Percentiles rank a stretch among this genome's conserved stretches.
Conservation (phyloP, 108 stramenopile genomes). For the Aurantiochytrium sp. region DNA sequence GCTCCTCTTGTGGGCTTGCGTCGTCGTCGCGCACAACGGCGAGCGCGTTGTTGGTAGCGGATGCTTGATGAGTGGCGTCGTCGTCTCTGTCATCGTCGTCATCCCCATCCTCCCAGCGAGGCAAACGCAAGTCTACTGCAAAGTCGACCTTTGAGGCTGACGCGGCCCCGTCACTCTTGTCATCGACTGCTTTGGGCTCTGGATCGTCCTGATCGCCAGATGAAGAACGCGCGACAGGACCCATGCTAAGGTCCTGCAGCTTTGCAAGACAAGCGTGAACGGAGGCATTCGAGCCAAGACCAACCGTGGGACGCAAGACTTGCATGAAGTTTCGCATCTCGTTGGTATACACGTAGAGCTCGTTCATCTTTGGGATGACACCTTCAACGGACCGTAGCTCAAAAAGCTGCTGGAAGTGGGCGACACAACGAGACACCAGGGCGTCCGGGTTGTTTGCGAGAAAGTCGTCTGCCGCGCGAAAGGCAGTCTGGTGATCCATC, state of each 20-base stretch:
- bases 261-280: conserved; percentile 1
- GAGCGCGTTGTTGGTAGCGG: too few relatives aligned
- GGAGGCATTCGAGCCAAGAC: not conserved
- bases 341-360: conserved; percentile 27
- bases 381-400: conserved; percentile 24
- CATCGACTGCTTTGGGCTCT: too few relatives aligned
- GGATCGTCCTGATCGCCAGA: too few relatives aligned
- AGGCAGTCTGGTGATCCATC: conserved; percentile 1
- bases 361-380: conserved; percentile 36
- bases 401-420: conserved; percentile 31
- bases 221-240: not conserved
- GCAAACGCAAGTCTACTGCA: too few relatives aligned
- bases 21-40: too few relatives aligned
- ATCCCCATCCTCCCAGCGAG: too few relatives aligned
- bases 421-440: conserved; percentile 22
- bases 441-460: conserved; percentile 23
- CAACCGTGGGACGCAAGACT: conserved; percentile 17
- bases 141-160: too few relatives aligned
- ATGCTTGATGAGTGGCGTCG: too few relatives aligned
- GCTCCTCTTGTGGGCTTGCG: too few relatives aligned
- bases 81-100: too few relatives aligned
- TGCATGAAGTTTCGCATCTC: conserved; percentile 30
- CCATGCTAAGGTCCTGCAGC: not conserved
- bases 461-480: conserved; percentile 9
- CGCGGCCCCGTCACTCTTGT: too few relatives aligned